These are phyloP conservation scores for Trichoderma polysporum DNA, from an alignment of 2,329 filamentous ascomycete species.

Conservation along the genomic window DNA sequence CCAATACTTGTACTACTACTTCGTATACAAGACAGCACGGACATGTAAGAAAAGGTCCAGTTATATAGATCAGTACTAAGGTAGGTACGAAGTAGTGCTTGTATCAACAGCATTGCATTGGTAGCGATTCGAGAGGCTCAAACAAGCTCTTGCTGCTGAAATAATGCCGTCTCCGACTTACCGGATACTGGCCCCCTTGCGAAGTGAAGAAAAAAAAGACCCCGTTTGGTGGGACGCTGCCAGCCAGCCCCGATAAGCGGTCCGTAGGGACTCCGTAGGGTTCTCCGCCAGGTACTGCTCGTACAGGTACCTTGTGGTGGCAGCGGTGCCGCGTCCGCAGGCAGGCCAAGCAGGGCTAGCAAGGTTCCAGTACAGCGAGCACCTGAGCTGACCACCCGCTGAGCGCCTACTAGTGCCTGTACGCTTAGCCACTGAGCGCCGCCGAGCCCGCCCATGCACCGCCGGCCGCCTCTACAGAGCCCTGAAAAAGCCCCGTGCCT, in stretches of 20 bases:
- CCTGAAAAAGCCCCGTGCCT: conserved; percentile 1
- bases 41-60: background rate
- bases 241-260: conserved; percentile 6
- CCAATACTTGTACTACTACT: background rate
- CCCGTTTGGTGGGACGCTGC: conserved; percentile 1
- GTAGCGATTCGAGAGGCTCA: background rate
- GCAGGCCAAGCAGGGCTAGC: background rate
- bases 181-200: conserved; percentile 5
- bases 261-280: background rate
- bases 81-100: too few relatives aligned
- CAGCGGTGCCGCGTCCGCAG: background rate
- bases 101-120: background rate
- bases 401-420: background rate
- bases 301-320: background rate
- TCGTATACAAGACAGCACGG: background rate
- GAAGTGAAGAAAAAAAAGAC: background rate
- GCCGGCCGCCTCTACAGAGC: conserved; percentile 1
- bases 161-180: conserved; percentile 7
- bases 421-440: background rate
- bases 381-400: conserved; percentile 1
- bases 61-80: background rate
- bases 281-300: background rate
- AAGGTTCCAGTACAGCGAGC: background rate
- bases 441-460: background rate
- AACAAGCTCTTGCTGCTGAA: background rate